Percentiles rank a stretch among this genome's conserved stretches.
These are phyloP conservation scores for Colletotrichum lini DNA, from an alignment of 2,329 filamentous ascomycete genomes.

Conservation along the genomic window DNA sequence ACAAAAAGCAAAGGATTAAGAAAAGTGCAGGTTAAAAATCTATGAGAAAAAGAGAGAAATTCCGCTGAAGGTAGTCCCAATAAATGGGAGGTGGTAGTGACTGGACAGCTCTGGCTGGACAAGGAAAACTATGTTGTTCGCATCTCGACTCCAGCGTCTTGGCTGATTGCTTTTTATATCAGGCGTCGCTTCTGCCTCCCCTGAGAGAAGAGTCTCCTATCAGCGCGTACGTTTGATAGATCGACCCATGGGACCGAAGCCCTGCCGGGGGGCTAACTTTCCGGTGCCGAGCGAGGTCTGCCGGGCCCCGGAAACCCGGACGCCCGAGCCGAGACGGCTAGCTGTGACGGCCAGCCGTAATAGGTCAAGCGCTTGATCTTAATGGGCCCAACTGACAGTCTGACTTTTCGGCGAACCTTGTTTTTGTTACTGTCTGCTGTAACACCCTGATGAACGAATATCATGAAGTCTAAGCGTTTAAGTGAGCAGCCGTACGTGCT, in stretches of 20 bases:
- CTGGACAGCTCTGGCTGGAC: background rate
- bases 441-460: no score
- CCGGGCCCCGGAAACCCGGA: background rate
- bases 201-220: background rate
- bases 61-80: background rate
- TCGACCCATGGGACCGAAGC: background rate
- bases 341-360: no score
- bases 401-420: no score
- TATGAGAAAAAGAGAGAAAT: background rate
- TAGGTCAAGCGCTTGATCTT: no score
- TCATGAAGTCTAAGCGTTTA: no score
- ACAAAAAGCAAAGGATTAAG: background rate
- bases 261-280: background rate
- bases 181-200: background rate
- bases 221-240: background rate
- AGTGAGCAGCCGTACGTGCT: no score
- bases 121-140: background rate
- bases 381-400: no score
- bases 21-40: background rate
- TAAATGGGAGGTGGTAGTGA: background rate
- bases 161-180: background rate
- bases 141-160: background rate
- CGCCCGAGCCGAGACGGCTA: background rate
- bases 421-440: no score
- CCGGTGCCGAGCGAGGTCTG: background rate